These are phyloP conservation scores for Phialophora macrospora DNA, from an alignment of 2,329 filamentous ascomycete species.

Conservation along the genomic window DNA sequence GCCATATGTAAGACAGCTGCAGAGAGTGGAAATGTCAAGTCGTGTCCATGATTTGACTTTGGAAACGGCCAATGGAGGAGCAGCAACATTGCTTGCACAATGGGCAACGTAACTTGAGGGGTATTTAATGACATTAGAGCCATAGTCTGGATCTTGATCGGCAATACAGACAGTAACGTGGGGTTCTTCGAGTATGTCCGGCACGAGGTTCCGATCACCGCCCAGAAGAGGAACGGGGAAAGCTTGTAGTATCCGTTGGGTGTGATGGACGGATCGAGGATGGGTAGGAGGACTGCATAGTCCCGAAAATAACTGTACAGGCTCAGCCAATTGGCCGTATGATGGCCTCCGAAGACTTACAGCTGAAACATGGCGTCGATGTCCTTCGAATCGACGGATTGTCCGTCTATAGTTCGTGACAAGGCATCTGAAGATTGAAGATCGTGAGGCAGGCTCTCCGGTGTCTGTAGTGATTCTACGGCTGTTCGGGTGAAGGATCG, in stretches of 20 bases:
- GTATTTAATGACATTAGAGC: constrained; percentile 44
- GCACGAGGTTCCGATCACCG: constrained; percentile 54
- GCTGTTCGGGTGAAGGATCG: constrained; percentile 36
- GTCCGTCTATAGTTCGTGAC: constrained; percentile 43
- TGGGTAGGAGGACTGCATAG: constrained; percentile 47
- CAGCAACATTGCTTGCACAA: constrained; percentile 47
- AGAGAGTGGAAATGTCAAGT: constrained; percentile 46
- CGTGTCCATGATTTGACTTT: constrained; percentile 42
- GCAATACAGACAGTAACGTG: constrained; percentile 46
- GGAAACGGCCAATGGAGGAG: constrained; percentile 51
- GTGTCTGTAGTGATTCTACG: constrained; percentile 37
- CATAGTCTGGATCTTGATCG: constrained; percentile 45
- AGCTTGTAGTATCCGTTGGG: constrained; percentile 78
- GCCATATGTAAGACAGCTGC: constrained; percentile 50
- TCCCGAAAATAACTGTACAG: constrained; percentile 46
- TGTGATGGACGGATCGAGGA: constrained; percentile 56
- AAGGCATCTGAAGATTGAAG: constrained; percentile 39
- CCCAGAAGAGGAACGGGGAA: constrained; percentile 83
- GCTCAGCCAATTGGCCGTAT: not conserved
- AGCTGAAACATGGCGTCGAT: constrained; percentile 48
- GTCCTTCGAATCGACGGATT: constrained; percentile 43
- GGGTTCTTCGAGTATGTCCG: constrained; percentile 48
- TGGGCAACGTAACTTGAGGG: constrained; percentile 42
- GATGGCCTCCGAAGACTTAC: constrained; percentile 36
- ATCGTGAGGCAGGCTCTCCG: constrained; percentile 37